phyloP scores from a whole-genome alignment of 371 early-diverging fungal species.

The Coemansia sp. region DNA sequence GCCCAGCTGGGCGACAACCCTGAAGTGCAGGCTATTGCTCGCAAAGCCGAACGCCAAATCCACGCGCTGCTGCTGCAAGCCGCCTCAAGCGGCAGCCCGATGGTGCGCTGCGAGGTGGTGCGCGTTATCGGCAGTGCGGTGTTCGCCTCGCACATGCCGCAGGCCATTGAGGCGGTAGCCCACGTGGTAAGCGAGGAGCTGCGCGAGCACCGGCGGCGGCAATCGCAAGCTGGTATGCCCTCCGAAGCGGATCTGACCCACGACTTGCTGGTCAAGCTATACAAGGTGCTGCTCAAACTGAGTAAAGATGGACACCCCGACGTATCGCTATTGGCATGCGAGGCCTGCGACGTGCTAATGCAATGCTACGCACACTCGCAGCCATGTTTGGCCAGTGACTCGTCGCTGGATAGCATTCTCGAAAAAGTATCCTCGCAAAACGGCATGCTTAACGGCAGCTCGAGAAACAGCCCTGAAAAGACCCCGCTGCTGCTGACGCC shows the following conservation, averaged over 20 bases:
- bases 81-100: slow-evolving; percentile 48
- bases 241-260: slow-evolving; percentile 2
- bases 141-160: slow-evolving; percentile 43
- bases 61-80: slow-evolving; percentile 44
- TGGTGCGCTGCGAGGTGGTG: slow-evolving; percentile 52
- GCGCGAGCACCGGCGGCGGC: slow-evolving; percentile 20
- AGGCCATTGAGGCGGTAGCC: slow-evolving; percentile 42
- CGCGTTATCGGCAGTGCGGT: slow-evolving; percentile 44
- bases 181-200: slow-evolving; percentile 43
- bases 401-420: slow-evolving; percentile 7
- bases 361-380: slow-evolving; percentile 50
- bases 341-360: slow-evolving; percentile 45
- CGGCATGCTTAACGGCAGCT: too few species aligned
- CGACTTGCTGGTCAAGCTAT: slow-evolving; percentile 42
- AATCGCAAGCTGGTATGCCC: not conserved
- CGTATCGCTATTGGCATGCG: slow-evolving; percentile 37
- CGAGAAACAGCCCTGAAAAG: too few species aligned
- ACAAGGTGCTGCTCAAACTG: slow-evolving; percentile 42
- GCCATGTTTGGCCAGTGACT: slow-evolving; percentile 23
- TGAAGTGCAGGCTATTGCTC: slow-evolving; percentile 18
- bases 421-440: not conserved
- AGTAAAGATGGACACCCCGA: slow-evolving; percentile 48
- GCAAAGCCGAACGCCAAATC: slow-evolving; percentile 34
- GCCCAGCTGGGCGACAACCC: slow-evolving; percentile 37
- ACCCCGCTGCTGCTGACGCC: too few species aligned